Percentiles rank a stretch among this genome's conserved stretches.
These are phyloP conservation scores for Fusarium scirpi DNA, from an alignment of 2,329 filamentous ascomycete species.

Conservation along the genomic window DNA sequence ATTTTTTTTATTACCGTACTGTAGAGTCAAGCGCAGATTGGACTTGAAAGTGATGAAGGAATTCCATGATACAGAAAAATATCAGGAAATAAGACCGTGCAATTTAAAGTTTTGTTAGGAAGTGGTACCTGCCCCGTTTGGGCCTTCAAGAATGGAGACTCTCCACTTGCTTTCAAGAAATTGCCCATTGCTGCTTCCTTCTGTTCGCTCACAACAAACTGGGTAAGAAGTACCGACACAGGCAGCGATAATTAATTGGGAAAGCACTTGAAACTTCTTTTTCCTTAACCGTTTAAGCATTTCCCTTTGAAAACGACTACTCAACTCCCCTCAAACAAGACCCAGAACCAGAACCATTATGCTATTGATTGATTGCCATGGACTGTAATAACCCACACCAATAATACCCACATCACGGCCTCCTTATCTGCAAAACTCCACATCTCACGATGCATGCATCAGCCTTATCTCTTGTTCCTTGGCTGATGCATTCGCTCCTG, in stretches of 20 bases:
- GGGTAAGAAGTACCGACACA: neutral
- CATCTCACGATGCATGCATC: conserved; percentile 27
- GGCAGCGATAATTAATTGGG: neutral
- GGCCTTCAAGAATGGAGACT: neutral
- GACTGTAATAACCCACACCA: conserved; percentile 18
- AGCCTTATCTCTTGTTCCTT: conserved; percentile 32
- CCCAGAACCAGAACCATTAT: neutral
- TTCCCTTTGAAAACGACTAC: neutral
- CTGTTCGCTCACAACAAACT: neutral
- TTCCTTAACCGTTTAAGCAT: neutral
- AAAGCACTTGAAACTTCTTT: neutral
- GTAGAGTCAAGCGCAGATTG: neutral
- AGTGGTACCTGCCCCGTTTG: conserved; percentile 8
- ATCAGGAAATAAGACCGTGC: conserved; percentile 10
- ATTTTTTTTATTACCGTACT: neutral
- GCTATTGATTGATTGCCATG: conserved; percentile 7
- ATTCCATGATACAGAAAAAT: conserved; percentile 4
- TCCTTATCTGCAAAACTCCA: conserved; percentile 37
- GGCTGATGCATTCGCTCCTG: neutral
- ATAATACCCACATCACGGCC: conserved; percentile 15
- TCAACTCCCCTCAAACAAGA: neutral
- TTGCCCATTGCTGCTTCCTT: conserved; percentile 13
- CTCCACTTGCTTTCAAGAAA: neutral
- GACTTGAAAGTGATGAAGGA: conserved; percentile 1
- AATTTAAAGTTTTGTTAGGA: conserved; percentile 11